Percentiles rank a stretch among this genome's conserved stretches.
Conservation (phyloP, 1,284 basidiomycete genomes). For the Meira nashicola region DNA sequence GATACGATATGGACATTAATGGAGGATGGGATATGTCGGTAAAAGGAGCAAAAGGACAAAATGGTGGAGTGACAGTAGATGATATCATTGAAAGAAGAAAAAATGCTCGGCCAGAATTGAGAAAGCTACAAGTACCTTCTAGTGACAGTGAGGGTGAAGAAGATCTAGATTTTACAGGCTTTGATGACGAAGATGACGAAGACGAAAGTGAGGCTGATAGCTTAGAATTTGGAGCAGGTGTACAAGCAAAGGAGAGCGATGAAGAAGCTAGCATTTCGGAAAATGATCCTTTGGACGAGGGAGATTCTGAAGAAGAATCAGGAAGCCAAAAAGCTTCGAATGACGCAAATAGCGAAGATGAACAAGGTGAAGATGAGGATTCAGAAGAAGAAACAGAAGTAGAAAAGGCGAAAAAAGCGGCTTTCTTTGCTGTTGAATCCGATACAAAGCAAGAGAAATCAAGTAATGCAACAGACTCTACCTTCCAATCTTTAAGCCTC, state of each 20-base stretch:
- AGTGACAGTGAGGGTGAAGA: conserved; percentile 16
- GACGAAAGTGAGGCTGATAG: conserved; percentile 33
- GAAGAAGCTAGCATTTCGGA: conserved; percentile 31
- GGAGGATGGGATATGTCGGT: conserved; percentile 40
- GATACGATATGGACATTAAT: conserved; percentile 14
- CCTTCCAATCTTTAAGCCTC: conserved; percentile 80
- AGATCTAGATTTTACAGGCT: conserved; percentile 19
- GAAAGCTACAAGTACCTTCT: conserved; percentile 6
- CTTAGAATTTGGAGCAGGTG: conserved; percentile 41
- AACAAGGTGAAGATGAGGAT: conserved; percentile 11
- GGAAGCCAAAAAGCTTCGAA: conserved; percentile 56
- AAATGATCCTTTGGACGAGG: conserved; percentile 37
- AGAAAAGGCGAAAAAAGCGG: conserved; percentile 43
- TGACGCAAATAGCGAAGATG: conserved; percentile 38
- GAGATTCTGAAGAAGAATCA: conserved; percentile 34
- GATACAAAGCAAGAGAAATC: not conserved
- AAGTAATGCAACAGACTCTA: conserved; percentile 25
- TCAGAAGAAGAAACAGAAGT: conserved; percentile 29
- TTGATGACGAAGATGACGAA: conserved; percentile 24
- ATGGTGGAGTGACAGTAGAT: conserved; percentile 32
- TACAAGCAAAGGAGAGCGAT: conserved; percentile 30
- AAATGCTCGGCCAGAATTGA: conserved; percentile 18
- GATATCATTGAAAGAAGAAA: conserved; percentile 49
- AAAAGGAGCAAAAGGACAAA: conserved; percentile 27
- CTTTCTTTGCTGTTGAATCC: conserved; percentile 44